Percentiles rank a stretch among this genome's conserved stretches.
Evolutionary conservation across 805 yeast species (phyloP).

Genomic region (Sungouiella thailandica): DNA sequence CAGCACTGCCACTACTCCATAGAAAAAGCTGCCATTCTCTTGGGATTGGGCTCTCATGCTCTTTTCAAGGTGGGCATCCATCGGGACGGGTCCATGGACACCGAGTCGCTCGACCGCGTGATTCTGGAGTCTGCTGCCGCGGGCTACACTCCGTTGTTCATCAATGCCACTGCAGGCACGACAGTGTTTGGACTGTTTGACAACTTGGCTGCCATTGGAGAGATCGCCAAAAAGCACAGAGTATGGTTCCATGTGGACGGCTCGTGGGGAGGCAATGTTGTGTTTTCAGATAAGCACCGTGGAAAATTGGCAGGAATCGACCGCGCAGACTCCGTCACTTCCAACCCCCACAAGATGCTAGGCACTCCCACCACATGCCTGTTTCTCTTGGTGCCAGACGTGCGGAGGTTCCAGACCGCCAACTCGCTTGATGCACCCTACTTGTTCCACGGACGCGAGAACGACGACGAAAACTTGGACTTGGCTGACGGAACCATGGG

Average conservation of each 20-base stretch:
- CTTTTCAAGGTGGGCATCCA: conserved; percentile 62
- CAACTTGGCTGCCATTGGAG: conserved; percentile 51
- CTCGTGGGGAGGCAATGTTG: conserved; percentile 86
- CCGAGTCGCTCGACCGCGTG: conserved; percentile 38
- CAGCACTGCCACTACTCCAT: conserved; percentile 76
- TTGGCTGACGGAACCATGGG: conserved; percentile 91
- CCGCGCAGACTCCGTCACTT: conserved; percentile 69
- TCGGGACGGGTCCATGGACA: conserved; percentile 52
- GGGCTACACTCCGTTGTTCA: conserved; percentile 70
- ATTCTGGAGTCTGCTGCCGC: conserved; percentile 39
- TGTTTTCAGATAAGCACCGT: conserved; percentile 51
- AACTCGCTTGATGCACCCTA: conserved; percentile 79
- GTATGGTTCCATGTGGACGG: conserved; percentile 85
- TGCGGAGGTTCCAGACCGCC: conserved; percentile 57
- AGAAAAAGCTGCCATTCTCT: conserved; percentile 72
- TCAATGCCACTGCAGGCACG: conserved; percentile 85
- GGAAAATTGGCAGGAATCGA: conserved; percentile 53
- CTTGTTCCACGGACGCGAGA: conserved; percentile 58
- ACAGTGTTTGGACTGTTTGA: conserved; percentile 86
- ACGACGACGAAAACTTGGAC: conserved; percentile 58
- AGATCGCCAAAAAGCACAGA: conserved; percentile 48
- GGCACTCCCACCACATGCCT: conserved; percentile 83
- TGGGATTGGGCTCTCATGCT: conserved; percentile 62
- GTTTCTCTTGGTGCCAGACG: conserved; percentile 69
- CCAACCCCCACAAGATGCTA: conserved; percentile 82